Evolutionary conservation across 306 rosid species (phyloP).

Genomic region (Cicer bijugum): DNA sequence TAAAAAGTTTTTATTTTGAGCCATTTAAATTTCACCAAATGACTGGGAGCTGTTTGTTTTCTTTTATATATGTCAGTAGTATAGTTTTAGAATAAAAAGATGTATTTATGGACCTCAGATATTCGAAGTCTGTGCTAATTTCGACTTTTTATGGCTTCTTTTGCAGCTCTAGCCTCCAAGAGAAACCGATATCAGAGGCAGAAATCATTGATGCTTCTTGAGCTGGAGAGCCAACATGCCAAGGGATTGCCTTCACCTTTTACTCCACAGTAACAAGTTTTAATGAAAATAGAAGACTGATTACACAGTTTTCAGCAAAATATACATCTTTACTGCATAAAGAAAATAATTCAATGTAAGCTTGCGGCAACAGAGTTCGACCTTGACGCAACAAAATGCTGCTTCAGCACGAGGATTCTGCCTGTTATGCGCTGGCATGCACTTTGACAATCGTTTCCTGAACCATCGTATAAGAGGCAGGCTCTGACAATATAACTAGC

Average conservation of each 20-base stretch:
- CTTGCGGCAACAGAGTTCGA: conserved; percentile 31
- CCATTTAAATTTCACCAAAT: background rate
- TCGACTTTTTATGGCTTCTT: conserved; percentile 31
- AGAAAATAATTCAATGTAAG: conserved; percentile 34
- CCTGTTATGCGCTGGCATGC: conserved; percentile 14
- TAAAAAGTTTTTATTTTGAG: conserved; percentile 6
- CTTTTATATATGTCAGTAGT: background rate
- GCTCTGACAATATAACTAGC: background rate
- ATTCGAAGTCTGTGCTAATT: conserved; percentile 22
- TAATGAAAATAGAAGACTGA: conserved; percentile 25
- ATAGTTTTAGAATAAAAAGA: background rate
- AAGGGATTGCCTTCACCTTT: conserved; percentile 73
- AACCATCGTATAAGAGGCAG: conserved; percentile 24
- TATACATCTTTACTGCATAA: conserved; percentile 40
- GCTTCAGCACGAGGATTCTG: conserved; percentile 31
- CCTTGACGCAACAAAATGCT: conserved; percentile 41
- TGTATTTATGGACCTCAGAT: background rate
- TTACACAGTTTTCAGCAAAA: conserved; percentile 40
- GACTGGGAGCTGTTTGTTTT: conserved; percentile 1
- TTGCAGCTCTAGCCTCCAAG: conserved; percentile 85
- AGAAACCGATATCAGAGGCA: conserved; percentile 90
- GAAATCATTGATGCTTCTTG: conserved; percentile 88
- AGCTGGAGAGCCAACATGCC: conserved; percentile 96
- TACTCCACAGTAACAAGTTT: conserved; percentile 51
- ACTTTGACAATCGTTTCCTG: conserved; percentile 35